Evolutionary conservation across 148 eudicot genomes (phyloP).

Genomic region (Rhododendron ovatum): DNA sequence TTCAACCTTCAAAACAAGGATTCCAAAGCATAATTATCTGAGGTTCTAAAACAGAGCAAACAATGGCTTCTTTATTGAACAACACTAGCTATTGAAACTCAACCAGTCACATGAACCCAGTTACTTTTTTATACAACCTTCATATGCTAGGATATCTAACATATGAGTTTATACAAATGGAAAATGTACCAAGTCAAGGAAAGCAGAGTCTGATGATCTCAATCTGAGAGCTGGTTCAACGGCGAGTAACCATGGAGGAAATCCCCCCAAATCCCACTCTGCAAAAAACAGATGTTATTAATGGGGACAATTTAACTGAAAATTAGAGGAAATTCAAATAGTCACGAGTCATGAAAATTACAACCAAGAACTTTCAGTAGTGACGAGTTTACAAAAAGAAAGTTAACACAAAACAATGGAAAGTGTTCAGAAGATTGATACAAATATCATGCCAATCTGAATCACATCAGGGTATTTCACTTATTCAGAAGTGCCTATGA

Average conservation of each 20-base stretch:
- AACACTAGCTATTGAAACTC: not conserved
- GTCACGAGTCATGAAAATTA: not conserved
- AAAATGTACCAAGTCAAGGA: slow-evolving; percentile 58
- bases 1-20: not conserved
- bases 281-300: slow-evolving; percentile 18
- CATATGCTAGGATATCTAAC: not conserved
- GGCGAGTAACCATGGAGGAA: slow-evolving; percentile 91
- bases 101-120: not conserved
- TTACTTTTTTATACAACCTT: not conserved
- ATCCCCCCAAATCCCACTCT: slow-evolving; percentile 99
- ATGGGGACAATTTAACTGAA: slow-evolving; percentile 5
- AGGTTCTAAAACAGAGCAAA: not conserved
- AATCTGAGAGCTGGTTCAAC: slow-evolving; percentile 68
- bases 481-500: not conserved
- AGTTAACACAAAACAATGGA: not conserved
- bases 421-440: not conserved
- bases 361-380: not conserved
- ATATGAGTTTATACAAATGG: not conserved
- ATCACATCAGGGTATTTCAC: not conserved
- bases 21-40: not conserved
- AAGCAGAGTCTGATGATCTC: slow-evolving; percentile 84
- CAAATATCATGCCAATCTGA: not conserved
- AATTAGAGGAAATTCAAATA: not conserved
- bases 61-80: not conserved
- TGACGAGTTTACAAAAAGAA: not conserved